Evolutionary conservation across 768 basidiomycete species (phyloP), one percentile per base, ranked within the genome.

Genomic region (Mycena belliarum): DNA sequence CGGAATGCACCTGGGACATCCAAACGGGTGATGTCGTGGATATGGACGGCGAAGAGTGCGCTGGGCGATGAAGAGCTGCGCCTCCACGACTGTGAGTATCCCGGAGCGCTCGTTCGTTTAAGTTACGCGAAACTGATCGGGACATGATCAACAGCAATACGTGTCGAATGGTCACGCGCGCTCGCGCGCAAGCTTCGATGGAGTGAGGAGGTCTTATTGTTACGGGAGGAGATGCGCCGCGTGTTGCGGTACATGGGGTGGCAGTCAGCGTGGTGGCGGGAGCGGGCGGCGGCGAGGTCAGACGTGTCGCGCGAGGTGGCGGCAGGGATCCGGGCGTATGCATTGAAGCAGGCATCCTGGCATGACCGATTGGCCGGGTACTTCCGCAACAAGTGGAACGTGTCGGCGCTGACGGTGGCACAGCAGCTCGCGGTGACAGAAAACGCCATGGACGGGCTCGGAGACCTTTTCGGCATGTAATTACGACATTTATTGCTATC

Each of bases 71-170:
- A 40, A 0, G 44, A 58, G 38, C 44, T 5, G 14, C 35, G 20
- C 10, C 10, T 58, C 3, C 49, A 52, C 23, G 50, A 51, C 11
- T 45, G 57, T 60, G 24, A 49, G 58, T 29, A 6, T 6, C 14
- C 12, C 6, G 4, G 9, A 3, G 6, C 14, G 7, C 29, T 32
- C 29, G 14, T 32, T 32, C 7, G 29, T n/a, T n/a, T n/a, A n/a
- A n/a, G n/a, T n/a, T n/a, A n/a, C n/a, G n/a, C n/a, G n/a, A n/a
- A 35, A 8, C 4, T 35, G 33, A 9, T 35, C 11, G 4, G 11
- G 14, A 35, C 12, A 15, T 9, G 33, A 35, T 15, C 16, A 15
- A 35, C 20, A 44, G 43, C 43, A 4, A 21, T 44, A 2, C 43
- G 43, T 1, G 43, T 44, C 15, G 43, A 44, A 26, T 44, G 43